These are phyloP conservation scores for Leccinum uliginosum DNA, from an alignment of 768 basidiomycete species.

Conservation along the genomic window DNA sequence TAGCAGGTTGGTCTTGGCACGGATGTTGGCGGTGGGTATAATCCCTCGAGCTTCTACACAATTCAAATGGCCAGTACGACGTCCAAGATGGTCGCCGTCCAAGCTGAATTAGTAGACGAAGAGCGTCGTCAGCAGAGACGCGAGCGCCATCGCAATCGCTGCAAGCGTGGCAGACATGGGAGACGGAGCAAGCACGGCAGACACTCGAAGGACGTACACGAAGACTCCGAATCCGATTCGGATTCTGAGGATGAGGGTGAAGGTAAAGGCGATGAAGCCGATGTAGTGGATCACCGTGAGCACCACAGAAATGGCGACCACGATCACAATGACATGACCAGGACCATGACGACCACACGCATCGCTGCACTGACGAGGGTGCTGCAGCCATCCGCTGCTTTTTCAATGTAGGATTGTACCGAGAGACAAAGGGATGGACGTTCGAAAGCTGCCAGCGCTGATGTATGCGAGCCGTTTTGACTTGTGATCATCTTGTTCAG, in stretches of 20 bases:
- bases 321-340: not conserved
- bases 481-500: no score
- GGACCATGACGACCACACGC: not conserved
- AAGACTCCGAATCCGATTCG: not conserved
- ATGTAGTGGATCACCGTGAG: not conserved
- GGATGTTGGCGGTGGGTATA: slow-evolving; percentile 83
- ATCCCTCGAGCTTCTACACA: slow-evolving; percentile 70
- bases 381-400: no score
- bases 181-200: not conserved
- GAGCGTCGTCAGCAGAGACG: slow-evolving; percentile 1
- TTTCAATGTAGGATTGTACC: no score
- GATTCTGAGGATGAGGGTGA: not conserved
- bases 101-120: slow-evolving; percentile 25
- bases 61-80: slow-evolving; percentile 74
- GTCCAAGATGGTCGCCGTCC: slow-evolving; percentile 67
- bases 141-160: no score
- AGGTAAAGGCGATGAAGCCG: not conserved
- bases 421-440: no score
- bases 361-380: not conserved
- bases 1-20: slow-evolving; percentile 84
- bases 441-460: no score
- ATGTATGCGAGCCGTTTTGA: no score
- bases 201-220: not conserved
- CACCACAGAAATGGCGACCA: not conserved
- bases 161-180: not conserved